Evolutionary conservation across 2,329 filamentous ascomycete species (phyloP).

Genomic region (Aspergillus ibericus): DNA sequence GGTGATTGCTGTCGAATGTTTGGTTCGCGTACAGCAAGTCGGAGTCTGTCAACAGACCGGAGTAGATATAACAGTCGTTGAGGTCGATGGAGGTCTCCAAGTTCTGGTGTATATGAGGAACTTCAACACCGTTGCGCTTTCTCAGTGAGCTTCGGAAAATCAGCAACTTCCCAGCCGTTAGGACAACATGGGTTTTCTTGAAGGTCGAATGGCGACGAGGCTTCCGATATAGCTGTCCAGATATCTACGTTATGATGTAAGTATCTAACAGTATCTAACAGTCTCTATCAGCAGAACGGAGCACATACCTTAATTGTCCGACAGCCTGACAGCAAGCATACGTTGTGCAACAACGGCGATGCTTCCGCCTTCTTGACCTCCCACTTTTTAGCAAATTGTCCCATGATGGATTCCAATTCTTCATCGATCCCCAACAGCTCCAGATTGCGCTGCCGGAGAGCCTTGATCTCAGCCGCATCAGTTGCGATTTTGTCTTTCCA

Average conservation of each 20-base stretch:
- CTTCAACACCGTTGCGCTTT: slow-evolving; percentile 53
- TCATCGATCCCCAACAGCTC: slow-evolving; percentile 64
- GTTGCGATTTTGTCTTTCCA: slow-evolving; percentile 59
- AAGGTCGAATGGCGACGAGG: slow-evolving; percentile 63
- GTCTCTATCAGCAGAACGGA: not conserved
- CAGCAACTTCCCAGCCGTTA: slow-evolving; percentile 60
- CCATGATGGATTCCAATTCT: slow-evolving; percentile 63
- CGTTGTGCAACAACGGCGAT: slow-evolving; percentile 65
- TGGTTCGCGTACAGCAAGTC: slow-evolving; percentile 65
- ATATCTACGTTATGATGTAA: slow-evolving; percentile 44
- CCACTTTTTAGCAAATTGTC: slow-evolving; percentile 67
- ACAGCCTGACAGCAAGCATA: slow-evolving; percentile 65
- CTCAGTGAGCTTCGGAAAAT: slow-evolving; percentile 63
- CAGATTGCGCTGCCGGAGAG: slow-evolving; percentile 59
- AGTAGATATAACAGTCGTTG: slow-evolving; percentile 65
- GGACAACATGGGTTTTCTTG: slow-evolving; percentile 59
- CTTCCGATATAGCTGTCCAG: slow-evolving; percentile 64
- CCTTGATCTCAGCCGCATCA: slow-evolving; percentile 60
- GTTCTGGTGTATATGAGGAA: slow-evolving; percentile 63
- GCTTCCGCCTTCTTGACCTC: slow-evolving; percentile 64
- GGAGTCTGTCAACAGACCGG: slow-evolving; percentile 61
- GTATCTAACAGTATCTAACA: slow-evolving; percentile 8
- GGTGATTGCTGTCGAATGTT: slow-evolving; percentile 63
- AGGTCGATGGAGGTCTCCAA: slow-evolving; percentile 60
- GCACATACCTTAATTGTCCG: slow-evolving; percentile 54